phyloP scores from a whole-genome alignment of 345 rosid genomes.

The Trapa bicornis region DNA sequence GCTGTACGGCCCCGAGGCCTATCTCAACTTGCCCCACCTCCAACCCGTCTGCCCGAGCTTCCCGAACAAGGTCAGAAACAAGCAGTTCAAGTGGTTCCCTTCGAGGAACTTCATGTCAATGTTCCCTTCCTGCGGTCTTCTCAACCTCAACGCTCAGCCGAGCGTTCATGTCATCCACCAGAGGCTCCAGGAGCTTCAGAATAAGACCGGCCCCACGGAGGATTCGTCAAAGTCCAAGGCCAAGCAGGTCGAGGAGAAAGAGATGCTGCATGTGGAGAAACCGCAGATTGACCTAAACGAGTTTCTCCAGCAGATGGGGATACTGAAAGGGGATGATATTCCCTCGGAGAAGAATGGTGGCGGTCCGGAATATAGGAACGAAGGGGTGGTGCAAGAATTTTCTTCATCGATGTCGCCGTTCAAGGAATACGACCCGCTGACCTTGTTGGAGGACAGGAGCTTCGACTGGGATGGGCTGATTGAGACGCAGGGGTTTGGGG shows the following conservation, averaged over 20 bases:
- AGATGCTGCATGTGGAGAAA: constrained; percentile 28
- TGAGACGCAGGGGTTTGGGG: constrained; percentile 42
- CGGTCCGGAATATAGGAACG: not conserved
- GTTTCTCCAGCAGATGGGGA: constrained; percentile 85
- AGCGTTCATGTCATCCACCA: constrained; percentile 79
- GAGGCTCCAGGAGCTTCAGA: constrained; percentile 62
- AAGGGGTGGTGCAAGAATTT: constrained; percentile 14
- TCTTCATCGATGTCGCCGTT: constrained; percentile 3
- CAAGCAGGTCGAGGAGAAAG: constrained; percentile 18
- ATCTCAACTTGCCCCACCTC: constrained; percentile 85
- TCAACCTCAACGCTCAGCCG: constrained; percentile 75
- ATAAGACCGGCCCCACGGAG: constrained; percentile 9
- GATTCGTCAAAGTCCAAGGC: constrained; percentile 16
- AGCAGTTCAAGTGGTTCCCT: constrained; percentile 64
- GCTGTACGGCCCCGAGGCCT: constrained; percentile 73
- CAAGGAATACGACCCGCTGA: constrained; percentile 28
- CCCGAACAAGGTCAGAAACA: constrained; percentile 17
- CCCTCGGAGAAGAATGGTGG: constrained; percentile 7
- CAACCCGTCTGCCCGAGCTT: constrained; percentile 16
- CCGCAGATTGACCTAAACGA: constrained; percentile 85
- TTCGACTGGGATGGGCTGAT: constrained; percentile 62
- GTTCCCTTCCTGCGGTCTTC: constrained; percentile 79
- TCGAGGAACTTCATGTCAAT: constrained; percentile 69
- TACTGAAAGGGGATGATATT: constrained; percentile 31
- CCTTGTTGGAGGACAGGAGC: constrained; percentile 26